These are phyloP conservation scores for Gaertneriomyces sp. DNA, from an alignment of 192 early-diverging fungal species.

Conservation along the genomic window DNA sequence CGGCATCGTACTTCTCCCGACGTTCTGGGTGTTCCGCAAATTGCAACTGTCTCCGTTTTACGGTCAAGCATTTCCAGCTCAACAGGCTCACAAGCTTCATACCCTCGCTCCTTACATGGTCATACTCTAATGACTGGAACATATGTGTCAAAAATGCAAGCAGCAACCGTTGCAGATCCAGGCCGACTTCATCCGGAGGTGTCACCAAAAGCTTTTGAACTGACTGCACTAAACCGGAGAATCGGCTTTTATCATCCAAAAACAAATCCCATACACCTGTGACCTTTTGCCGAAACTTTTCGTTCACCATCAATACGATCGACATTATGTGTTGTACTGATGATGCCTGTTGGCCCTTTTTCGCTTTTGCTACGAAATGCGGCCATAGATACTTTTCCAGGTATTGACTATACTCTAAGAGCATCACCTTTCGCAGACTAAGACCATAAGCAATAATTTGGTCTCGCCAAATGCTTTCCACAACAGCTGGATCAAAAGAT, in stretches of 20 bases:
- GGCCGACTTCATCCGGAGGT: slow-evolving; percentile 17
- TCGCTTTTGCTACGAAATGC: slow-evolving; percentile 44
- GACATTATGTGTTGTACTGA: slow-evolving; percentile 62
- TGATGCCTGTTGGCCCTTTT: slow-evolving; percentile 14
- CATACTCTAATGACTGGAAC: slow-evolving; percentile 83
- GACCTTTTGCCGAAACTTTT: slow-evolving; percentile 78
- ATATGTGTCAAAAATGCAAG: slow-evolving; percentile 75
- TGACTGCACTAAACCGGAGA: slow-evolving; percentile 56
- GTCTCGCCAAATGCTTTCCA: slow-evolving; percentile 59
- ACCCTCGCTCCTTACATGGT: slow-evolving; percentile 69
- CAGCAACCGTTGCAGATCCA: slow-evolving; percentile 47
- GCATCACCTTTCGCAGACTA: slow-evolving; percentile 56
- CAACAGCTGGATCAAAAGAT: slow-evolving; percentile 43
- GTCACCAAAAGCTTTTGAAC: slow-evolving; percentile 47
- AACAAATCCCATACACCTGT: slow-evolving; percentile 28
- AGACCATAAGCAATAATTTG: slow-evolving; percentile 53
- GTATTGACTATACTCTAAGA: slow-evolving; percentile 76
- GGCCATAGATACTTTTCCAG: slow-evolving; percentile 82
- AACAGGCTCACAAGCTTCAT: slow-evolving; percentile 70
- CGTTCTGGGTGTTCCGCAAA: slow-evolving; percentile 43
- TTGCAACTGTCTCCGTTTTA: slow-evolving; percentile 54
- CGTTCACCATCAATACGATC: slow-evolving; percentile 83
- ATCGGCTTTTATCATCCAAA: slow-evolving; percentile 35
- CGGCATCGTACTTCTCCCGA: slow-evolving; percentile 61
- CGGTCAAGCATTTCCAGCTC: slow-evolving; percentile 70